phyloP scores from a whole-genome alignment of 2,329 filamentous ascomycete species.

The Hypoxylon sp. region DNA sequence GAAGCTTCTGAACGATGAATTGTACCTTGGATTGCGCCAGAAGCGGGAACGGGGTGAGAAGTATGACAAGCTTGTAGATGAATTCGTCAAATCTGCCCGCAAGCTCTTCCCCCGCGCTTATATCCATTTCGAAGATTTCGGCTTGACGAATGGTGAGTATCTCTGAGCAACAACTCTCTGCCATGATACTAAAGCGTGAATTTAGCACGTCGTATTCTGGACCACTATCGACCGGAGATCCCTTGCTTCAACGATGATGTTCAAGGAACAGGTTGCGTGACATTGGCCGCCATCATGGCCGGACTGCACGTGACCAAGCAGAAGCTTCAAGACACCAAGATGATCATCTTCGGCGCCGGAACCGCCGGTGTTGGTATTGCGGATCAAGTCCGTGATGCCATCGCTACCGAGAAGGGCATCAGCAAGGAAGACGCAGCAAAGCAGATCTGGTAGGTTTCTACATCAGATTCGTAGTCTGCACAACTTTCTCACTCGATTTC shows the following conservation, averaged over 20 bases:
- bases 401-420: slow-evolving; percentile 74
- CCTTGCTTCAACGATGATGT: slow-evolving; percentile 94
- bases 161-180: background rate
- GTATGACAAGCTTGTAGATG: slow-evolving; percentile 82
- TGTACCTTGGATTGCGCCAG: slow-evolving; percentile 81
- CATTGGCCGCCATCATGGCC: slow-evolving; percentile 83
- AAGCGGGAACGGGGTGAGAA: slow-evolving; percentile 74
- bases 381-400: slow-evolving; percentile 84
- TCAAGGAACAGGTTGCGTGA: slow-evolving; percentile 89
- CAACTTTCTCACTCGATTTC: slow-evolving; percentile 7
- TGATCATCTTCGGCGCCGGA: slow-evolving; percentile 84
- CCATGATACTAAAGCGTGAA: background rate
- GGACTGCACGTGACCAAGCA: slow-evolving; percentile 76
- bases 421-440: slow-evolving; percentile 78
- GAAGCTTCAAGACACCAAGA: slow-evolving; percentile 74
- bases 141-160: slow-evolving; percentile 72
- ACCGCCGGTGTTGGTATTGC: slow-evolving; percentile 88
- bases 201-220: slow-evolving; percentile 72
- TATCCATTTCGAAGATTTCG: slow-evolving; percentile 92
- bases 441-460: slow-evolving; percentile 75
- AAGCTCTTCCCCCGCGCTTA: slow-evolving; percentile 82
- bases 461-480: background rate
- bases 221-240: slow-evolving; percentile 78
- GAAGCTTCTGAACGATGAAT: slow-evolving; percentile 76
- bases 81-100: slow-evolving; percentile 75